phyloP scores from a whole-genome alignment of 2,329 filamentous ascomycete species.

The Aspergillus thermomutatus region DNA sequence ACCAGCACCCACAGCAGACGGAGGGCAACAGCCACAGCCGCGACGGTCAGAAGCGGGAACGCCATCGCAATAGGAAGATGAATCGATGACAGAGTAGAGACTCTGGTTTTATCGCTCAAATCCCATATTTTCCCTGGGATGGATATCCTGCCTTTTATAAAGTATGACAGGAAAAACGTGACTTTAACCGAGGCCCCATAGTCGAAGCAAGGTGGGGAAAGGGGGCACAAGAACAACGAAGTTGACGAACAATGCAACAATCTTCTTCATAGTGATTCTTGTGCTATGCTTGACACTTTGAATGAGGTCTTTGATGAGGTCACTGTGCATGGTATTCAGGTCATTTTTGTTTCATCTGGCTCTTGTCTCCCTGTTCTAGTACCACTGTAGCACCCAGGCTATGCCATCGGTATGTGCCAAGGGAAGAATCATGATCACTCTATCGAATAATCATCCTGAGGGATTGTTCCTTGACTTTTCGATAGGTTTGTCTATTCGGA shows the following conservation, averaged over 20 bases:
- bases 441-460: neutral
- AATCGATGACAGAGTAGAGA: neutral
- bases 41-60: conserved; percentile 9
- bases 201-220: neutral
- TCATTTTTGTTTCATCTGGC: neutral
- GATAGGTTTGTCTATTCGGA: neutral
- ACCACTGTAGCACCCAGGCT: too few relatives aligned
- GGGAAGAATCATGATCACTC: neutral
- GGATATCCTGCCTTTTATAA: neutral
- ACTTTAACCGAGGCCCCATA: neutral
- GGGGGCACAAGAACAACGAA: neutral
- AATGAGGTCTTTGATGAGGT: neutral
- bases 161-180: neutral
- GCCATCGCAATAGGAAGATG: neutral
- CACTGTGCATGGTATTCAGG: neutral
- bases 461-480: neutral
- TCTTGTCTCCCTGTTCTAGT: neutral
- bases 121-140: neutral
- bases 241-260: neutral
- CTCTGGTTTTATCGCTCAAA: neutral
- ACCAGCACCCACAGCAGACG: conserved; percentile 21
- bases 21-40: conserved; percentile 22
- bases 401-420: neutral
- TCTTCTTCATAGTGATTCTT: neutral
- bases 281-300: neutral